Percentiles rank a stretch among this genome's conserved stretches.
Evolutionary conservation across 1,139 yeast species (phyloP).

Genomic region (Blastobotrys proliferans): DNA sequence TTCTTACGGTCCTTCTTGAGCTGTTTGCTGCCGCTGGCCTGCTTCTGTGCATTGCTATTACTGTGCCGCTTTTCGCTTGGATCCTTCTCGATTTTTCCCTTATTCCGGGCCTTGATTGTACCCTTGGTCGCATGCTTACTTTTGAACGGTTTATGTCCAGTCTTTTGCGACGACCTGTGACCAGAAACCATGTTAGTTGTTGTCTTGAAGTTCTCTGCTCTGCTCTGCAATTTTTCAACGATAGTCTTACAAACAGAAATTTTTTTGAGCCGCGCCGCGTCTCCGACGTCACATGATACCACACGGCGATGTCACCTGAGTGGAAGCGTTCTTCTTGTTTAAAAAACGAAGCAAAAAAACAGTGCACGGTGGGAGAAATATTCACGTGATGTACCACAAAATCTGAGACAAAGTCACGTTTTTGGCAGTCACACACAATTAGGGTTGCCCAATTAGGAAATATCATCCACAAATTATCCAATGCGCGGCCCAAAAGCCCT

Average conservation of each 20-base stretch:
- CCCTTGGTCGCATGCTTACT: constrained; percentile 91
- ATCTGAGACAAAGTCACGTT: too few species aligned
- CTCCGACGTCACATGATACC: too few species aligned
- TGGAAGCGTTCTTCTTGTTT: too few species aligned
- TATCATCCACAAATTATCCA: too few species aligned
- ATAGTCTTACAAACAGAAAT: too few species aligned
- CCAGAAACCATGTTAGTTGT: constrained; percentile 19
- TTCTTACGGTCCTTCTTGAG: constrained; percentile 77
- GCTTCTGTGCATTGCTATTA: constrained; percentile 75
- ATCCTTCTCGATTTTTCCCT: constrained; percentile 65
- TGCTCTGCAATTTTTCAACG: neutral
- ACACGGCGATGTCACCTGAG: too few species aligned
- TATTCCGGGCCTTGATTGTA: constrained; percentile 67
- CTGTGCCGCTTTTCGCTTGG: constrained; percentile 9
- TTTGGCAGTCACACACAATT: too few species aligned
- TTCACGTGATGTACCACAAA: too few species aligned
- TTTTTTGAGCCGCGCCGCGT: too few species aligned
- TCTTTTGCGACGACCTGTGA: constrained; percentile 78
- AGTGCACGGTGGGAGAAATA: too few species aligned
- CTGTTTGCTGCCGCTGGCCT: constrained; percentile 64
- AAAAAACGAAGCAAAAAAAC: too few species aligned
- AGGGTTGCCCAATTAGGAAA: neutral
- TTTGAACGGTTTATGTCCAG: constrained; percentile 84
- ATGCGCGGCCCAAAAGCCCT: too few species aligned
- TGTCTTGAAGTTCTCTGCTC: neutral